Evolutionary conservation across 2,329 filamentous ascomycete genomes (phyloP).

Genomic region (Stagonosporopsis cucurbitacearum): DNA sequence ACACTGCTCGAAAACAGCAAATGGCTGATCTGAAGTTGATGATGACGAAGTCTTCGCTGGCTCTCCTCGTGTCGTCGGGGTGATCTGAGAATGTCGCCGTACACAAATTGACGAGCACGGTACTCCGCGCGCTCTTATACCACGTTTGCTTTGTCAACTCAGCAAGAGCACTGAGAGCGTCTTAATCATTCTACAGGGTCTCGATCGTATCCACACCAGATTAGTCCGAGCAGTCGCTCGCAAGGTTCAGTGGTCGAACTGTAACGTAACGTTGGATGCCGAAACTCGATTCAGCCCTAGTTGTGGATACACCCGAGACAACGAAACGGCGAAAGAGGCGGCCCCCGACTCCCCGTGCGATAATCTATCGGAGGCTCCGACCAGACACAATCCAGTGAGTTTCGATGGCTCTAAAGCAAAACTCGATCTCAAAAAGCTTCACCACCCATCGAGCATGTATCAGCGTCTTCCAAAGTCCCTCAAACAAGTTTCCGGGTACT

Average conservation of each 20-base stretch:
- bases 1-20: not conserved
- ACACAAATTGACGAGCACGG: not conserved
- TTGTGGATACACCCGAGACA: conserved; percentile 16
- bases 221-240: conserved; percentile 1
- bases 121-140: not conserved
- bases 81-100: not conserved
- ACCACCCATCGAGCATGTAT: not conserved
- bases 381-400: not conserved
- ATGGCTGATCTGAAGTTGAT: not conserved
- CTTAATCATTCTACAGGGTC: not conserved
- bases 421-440: not conserved
- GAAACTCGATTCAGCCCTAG: conserved; percentile 13
- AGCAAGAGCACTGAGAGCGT: not conserved
- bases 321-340: not conserved
- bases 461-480: not conserved
- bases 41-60: not conserved
- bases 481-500: not conserved
- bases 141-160: not conserved
- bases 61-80: not conserved
- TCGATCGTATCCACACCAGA: not conserved
- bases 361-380: conserved; percentile 19
- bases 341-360: conserved; percentile 26
- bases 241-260: conserved; percentile 6
- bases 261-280: conserved; percentile 4
- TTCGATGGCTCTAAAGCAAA: not conserved